These are phyloP conservation scores for Paraconiothyrium brasiliense DNA, from an alignment of 2,329 filamentous ascomycete genomes.

Conservation along the genomic window DNA sequence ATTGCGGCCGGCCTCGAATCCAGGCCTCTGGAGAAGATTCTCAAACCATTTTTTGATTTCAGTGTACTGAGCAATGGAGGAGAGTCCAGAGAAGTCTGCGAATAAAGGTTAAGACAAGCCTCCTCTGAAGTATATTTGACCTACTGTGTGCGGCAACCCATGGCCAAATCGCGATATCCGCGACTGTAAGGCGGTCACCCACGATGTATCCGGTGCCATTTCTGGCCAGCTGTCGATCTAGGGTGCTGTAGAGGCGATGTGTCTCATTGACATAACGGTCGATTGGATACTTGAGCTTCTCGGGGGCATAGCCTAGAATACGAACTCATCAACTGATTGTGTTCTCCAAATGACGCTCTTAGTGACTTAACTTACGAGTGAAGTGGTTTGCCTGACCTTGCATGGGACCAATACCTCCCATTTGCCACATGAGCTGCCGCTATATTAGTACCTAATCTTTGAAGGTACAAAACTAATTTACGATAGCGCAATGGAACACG, in stretches of 20 bases:
- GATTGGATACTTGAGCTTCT: conserved; percentile 81
- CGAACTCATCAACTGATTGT: conserved; percentile 49
- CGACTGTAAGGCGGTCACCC: conserved; percentile 18
- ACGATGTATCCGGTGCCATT: conserved; percentile 16
- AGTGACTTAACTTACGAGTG: conserved; percentile 17
- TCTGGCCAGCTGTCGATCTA: conserved; percentile 59
- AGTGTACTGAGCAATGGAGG: conserved; percentile 12
- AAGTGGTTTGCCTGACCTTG: conserved; percentile 39
- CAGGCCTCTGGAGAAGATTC: conserved; percentile 14
- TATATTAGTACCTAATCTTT: conserved; percentile 52
- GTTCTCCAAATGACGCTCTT: background rate
- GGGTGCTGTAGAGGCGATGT: conserved; percentile 77
- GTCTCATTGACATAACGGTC: conserved; percentile 84
- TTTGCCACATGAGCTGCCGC: conserved; percentile 67
- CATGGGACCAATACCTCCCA: conserved; percentile 35
- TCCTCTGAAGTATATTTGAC: background rate
- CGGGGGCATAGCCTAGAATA: conserved; percentile 71
- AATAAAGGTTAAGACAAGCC: background rate
- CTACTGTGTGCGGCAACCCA: conserved; percentile 20
- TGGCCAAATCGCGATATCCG: conserved; percentile 18
- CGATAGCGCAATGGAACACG: conserved; percentile 73
- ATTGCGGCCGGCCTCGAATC: conserved; percentile 20
- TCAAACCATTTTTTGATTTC: conserved; percentile 16
- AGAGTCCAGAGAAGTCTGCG: conserved; percentile 13
- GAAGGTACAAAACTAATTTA: background rate